Evolutionary conservation across 2,329 filamentous ascomycete genomes (phyloP).

Genomic region (Apiospora sp.): DNA sequence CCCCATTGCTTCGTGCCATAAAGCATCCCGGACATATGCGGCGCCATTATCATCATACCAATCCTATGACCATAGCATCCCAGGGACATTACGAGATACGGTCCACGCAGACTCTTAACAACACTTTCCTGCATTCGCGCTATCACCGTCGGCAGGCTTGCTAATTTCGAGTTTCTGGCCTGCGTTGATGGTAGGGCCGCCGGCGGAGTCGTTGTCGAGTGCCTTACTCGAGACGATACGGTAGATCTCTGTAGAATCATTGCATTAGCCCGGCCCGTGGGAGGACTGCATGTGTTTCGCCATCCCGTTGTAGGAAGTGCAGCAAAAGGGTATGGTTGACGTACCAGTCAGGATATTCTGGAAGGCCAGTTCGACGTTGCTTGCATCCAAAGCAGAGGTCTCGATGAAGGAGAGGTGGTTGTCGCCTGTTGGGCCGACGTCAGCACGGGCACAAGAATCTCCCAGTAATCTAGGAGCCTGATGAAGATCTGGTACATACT

Average conservation of each 20-base stretch:
- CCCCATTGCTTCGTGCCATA: slow-evolving; percentile 31
- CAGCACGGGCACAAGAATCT: slow-evolving; percentile 33
- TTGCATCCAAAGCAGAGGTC: slow-evolving; percentile 97
- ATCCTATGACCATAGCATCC: slow-evolving; percentile 40
- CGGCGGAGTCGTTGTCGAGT: slow-evolving; percentile 85
- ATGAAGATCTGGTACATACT: slow-evolving; percentile 63
- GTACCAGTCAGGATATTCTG: slow-evolving; percentile 98
- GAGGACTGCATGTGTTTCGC: slow-evolving; percentile 24
- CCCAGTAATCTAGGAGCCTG: slow-evolving; percentile 2
- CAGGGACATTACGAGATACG: slow-evolving; percentile 36
- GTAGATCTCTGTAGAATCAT: slow-evolving; percentile 83
- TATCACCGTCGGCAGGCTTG: slow-evolving; percentile 79
- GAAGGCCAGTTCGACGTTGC: slow-evolving; percentile 98
- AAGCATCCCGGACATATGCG: slow-evolving; percentile 43
- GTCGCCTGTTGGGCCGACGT: slow-evolving; percentile 70
- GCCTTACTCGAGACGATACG: slow-evolving; percentile 98
- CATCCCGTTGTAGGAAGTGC: slow-evolving; percentile 24
- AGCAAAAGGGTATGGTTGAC: slow-evolving; percentile 38
- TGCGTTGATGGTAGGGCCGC: slow-evolving; percentile 80
- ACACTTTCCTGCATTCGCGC: slow-evolving; percentile 82
- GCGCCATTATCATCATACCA: slow-evolving; percentile 44
- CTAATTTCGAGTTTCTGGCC: slow-evolving; percentile 87
- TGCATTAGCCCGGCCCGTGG: slow-evolving; percentile 28
- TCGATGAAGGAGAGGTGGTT: slow-evolving; percentile 99
- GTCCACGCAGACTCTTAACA: slow-evolving; percentile 62